Percentiles rank a stretch among this genome's conserved stretches.
These are phyloP conservation scores for Myriosclerotinia curreyana DNA, from an alignment of 2,329 filamentous ascomycete genomes.

Conservation along the genomic window DNA sequence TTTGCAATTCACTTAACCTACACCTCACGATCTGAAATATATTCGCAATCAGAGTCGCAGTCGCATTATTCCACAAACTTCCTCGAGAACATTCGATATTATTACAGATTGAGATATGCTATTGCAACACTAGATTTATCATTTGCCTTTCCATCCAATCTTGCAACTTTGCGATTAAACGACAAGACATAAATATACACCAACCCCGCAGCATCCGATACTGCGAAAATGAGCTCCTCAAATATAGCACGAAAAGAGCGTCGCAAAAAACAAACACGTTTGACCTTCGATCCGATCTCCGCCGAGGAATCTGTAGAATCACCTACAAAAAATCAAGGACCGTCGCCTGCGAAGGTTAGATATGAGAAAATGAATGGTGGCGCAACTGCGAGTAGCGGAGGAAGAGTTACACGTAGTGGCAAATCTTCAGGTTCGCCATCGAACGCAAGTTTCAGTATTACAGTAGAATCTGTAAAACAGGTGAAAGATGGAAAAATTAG, in stretches of 20 bases:
- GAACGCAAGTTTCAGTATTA: not conserved
- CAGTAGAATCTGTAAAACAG: slow-evolving; percentile 1
- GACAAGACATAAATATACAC: not conserved
- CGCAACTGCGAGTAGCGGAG: slow-evolving; percentile 6
- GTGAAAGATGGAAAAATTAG: slow-evolving; percentile 22
- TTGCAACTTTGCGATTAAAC: not conserved
- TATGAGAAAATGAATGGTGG: slow-evolving; percentile 25
- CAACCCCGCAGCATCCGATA: not conserved
- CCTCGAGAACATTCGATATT: not conserved
- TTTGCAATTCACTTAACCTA: not conserved
- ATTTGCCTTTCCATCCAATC: slow-evolving; percentile 1
- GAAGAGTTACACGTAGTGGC: slow-evolving; percentile 10
- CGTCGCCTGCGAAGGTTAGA: slow-evolving; percentile 33
- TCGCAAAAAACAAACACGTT: slow-evolving; percentile 34
- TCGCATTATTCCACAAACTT: not conserved
- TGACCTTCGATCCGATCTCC: slow-evolving; percentile 32
- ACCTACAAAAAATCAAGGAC: slow-evolving; percentile 22
- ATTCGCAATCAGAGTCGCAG: not conserved
- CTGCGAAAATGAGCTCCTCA: slow-evolving; percentile 26
- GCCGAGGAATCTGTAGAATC: slow-evolving; percentile 13
- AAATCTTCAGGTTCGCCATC: not conserved
- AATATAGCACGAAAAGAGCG: slow-evolving; percentile 31
- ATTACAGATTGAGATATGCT: not conserved
- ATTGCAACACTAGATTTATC: not conserved
- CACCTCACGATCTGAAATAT: slow-evolving; percentile 1